Base-by-base conservation (phyloP, 352 stramenopile species). In the Globisporangium carolinianum region DNA sequence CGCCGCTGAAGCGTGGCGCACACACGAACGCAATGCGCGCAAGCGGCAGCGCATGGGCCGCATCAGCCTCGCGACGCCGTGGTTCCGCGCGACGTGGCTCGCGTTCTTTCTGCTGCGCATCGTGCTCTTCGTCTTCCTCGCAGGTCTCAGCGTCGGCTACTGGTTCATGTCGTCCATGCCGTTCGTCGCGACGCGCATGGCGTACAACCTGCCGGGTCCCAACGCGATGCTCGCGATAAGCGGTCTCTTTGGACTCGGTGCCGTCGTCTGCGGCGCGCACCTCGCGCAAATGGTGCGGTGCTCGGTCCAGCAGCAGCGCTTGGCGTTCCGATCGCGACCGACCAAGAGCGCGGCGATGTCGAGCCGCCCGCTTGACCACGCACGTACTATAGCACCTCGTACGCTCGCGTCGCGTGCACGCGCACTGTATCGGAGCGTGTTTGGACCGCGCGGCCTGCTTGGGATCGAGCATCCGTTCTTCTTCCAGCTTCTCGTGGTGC, bases 401-500 rank as follows among this genome's bases (percentile, higher is more conserved):
- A 37, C n/a, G 36, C 37, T 47, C 36, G 10, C 24, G 9, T 43
- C 41, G 38, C 38, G 35, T 32, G 38, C 9, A 11, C 12, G 14
- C 0, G 6, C 2, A 4, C 12, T 43, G 4, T 61, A 55, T 47
- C 37, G 7, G 36, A 18, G 37, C 5, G 46, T 61, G 8, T 43
- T 55, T 18, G 55, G 47, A 7, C 15, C 47, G 39, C 35, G 35
- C 35, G 55, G 55, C 32, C 52, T 61, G 47, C 36, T 61, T 14
- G 47, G 55, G 38, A 61, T 61, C 38, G 55, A 61, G 8, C 55
- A 61, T 15, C 47, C 55, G 32, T 55, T 51, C 42, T 61, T 61
- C 47, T 61, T 61, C 18, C 55, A 55, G 38, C 5, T 63, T 39
- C 37, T 75, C 39, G 41, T 70, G 2, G 14, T 65, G 15, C 54